phyloP scores from a whole-genome alignment of 306 rosid genomes.

The Trichosanthes truncata region DNA sequence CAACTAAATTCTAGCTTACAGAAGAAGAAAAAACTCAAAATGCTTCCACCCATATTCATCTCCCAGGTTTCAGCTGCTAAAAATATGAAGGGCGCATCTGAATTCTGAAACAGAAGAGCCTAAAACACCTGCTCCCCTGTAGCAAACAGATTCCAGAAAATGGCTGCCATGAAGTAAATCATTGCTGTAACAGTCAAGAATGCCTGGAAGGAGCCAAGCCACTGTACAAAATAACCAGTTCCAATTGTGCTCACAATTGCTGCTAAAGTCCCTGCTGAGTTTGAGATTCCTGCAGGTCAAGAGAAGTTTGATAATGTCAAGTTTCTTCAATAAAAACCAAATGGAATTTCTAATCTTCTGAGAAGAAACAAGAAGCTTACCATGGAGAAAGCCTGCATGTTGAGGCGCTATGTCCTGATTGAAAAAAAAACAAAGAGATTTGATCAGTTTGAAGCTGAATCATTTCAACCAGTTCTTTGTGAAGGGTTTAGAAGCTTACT shows the following conservation, averaged over 20 bases:
- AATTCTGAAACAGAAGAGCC: background rate
- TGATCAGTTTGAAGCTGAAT: background rate
- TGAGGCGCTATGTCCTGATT: conserved; percentile 91
- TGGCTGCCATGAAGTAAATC: conserved; percentile 55
- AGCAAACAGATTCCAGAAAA: conserved; percentile 79
- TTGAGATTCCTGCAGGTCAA: conserved; percentile 54
- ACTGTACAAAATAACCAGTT: conserved; percentile 83
- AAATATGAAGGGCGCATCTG: background rate
- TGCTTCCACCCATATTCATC: background rate
- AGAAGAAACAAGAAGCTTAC: conserved; percentile 23
- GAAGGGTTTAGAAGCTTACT: conserved; percentile 31
- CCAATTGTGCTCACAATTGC: conserved; percentile 96
- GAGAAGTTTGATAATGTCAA: background rate
- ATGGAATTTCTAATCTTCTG: background rate
- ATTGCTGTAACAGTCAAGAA: conserved; percentile 62
- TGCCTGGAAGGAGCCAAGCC: conserved; percentile 91
- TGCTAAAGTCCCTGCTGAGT: conserved; percentile 77
- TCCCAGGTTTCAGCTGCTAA: background rate
- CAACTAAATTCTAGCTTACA: background rate
- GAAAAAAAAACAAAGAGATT: conserved; percentile 12
- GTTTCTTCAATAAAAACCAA: background rate
- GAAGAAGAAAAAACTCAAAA: background rate
- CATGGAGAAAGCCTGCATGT: conserved; percentile 81
- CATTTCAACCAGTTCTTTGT: background rate
- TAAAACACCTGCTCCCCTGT: conserved; percentile 69